Conservation (phyloP, 306 rosid species). For the Vigna mungo region DNA sequence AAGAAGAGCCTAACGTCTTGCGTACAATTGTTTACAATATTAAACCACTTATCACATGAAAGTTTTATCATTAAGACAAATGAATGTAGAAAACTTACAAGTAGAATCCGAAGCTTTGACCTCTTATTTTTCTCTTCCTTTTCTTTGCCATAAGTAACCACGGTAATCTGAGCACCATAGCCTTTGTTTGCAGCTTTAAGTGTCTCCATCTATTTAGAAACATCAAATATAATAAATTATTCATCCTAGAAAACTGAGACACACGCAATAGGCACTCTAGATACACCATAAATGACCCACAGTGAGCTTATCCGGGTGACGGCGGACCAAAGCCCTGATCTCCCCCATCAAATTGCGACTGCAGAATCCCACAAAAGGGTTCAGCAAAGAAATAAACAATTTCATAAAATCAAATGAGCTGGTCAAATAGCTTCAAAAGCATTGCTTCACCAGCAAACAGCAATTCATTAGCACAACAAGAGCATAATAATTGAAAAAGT, state of each 20-base stretch:
- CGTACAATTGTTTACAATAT: slow-evolving; percentile 24
- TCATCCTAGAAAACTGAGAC: slow-evolving; percentile 41
- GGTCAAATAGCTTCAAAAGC: slow-evolving; percentile 30
- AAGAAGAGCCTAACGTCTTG: not conserved
- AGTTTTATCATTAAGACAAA: slow-evolving; percentile 11
- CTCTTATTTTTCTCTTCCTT: slow-evolving; percentile 59
- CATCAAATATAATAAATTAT: slow-evolving; percentile 36
- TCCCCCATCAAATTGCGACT: slow-evolving; percentile 81
- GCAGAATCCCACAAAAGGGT: slow-evolving; percentile 52
- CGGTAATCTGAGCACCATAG: slow-evolving; percentile 71
- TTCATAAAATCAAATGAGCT: slow-evolving; percentile 5
- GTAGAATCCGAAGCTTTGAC: slow-evolving; percentile 83
- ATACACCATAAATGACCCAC: slow-evolving; percentile 58
- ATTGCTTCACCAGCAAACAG: slow-evolving; percentile 9
- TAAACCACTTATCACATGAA: slow-evolving; percentile 13
- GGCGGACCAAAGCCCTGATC: slow-evolving; percentile 78
- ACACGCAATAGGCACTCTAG: slow-evolving; percentile 29
- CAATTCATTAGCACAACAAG: not conserved
- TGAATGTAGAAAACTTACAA: slow-evolving; percentile 65
- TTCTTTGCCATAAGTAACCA: slow-evolving; percentile 76
- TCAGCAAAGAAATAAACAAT: slow-evolving; percentile 37
- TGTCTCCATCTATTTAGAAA: slow-evolving; percentile 68
- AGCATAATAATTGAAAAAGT: slow-evolving; percentile 24
- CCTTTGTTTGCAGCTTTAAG: slow-evolving; percentile 74
- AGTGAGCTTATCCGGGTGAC: slow-evolving; percentile 77